Base-by-base conservation (phyloP, 306 rosid species). In the Sicyos baderoa region DNA sequence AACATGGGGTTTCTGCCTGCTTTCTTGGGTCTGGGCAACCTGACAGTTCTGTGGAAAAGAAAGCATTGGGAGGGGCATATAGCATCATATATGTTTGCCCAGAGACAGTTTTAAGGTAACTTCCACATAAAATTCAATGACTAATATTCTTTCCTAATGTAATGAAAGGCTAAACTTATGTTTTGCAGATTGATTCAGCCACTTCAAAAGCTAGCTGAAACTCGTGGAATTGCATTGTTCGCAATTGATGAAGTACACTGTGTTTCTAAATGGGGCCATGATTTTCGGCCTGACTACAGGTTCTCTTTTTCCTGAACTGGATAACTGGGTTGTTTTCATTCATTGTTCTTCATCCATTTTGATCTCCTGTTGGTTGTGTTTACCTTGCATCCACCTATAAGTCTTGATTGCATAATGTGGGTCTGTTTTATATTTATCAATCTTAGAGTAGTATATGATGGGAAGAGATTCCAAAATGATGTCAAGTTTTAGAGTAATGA, bases 11-110 rank as follows among this genome's bases (percentile, higher is more conserved):
- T 72, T 86, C 87, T 73, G 91, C 96, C 54, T 92, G 97, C 78
- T 92, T 92, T 87, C 97, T 89, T 75, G 96, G 97, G 25, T 92
- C 97, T 60, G 97, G 95, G 76, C 97, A 92, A 78, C 91, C 88
- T 17, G 97, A 92, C 73, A 74, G 79, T 72, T 75, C 97, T 42
- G 86, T 87, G 60, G 97, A 92, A 77, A 79, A 76, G 73, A 89
- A 92, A 81, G 96, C 97, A 37, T 83, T 92, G 93, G 79, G 71
- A 58, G 97, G 97, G 74, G 54, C 88, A 87, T 89, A 84, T 78
- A 78, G 79, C 79, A 85, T 92, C 62, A 68, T 92, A 22, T 92
- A 92, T 79, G 78, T 87, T 59, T 92, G 97, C 69, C 97, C 97
- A 16, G 97, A 89, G 85, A 92, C 97, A 50, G 42, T 89, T 17